phyloP scores from a whole-genome alignment of 2,329 filamentous ascomycete species.

The Alternaria gansuensis region DNA sequence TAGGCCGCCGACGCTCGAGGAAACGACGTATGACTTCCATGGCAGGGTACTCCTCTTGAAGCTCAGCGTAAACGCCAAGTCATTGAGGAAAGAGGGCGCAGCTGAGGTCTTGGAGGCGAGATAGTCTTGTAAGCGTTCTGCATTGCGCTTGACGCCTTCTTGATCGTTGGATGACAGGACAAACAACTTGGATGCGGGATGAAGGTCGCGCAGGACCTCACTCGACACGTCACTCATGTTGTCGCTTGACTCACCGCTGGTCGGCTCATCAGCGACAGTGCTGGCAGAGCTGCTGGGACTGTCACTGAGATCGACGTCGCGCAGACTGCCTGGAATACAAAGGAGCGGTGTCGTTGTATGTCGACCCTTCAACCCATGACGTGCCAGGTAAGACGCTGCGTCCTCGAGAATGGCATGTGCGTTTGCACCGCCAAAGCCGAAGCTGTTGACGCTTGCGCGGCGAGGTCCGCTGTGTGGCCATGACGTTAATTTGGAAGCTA shows the following conservation, averaged over 20 bases:
- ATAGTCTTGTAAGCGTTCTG: conserved; percentile 13
- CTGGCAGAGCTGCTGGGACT: conserved; percentile 12
- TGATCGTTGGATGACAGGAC: conserved; percentile 17
- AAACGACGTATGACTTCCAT: conserved; percentile 15
- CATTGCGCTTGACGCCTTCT: conserved; percentile 16
- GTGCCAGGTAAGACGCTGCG: conserved; percentile 12
- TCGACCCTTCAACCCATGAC: conserved; percentile 10
- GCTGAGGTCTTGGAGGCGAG: conserved; percentile 7
- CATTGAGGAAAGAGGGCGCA: conserved; percentile 3
- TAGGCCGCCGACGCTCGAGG: conserved; percentile 2
- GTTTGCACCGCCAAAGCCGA: conserved; percentile 57
- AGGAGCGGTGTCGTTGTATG: conserved; percentile 29
- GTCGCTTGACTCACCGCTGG: conserved; percentile 10
- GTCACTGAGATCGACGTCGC: not conserved
- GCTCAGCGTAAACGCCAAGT: conserved; percentile 15
- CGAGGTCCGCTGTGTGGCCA: conserved; percentile 36
- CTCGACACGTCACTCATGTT: conserved; percentile 13
- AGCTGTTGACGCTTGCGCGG: conserved; percentile 59
- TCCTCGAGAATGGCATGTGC: conserved; percentile 37
- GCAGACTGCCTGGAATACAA: conserved; percentile 18
- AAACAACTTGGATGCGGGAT: conserved; percentile 7
- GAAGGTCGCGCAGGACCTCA: conserved; percentile 12
- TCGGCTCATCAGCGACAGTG: conserved; percentile 7
- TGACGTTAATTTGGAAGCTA: conserved; percentile 18
- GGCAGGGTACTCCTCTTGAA: conserved; percentile 11